A percentile compares a stretch with the other conserved stretches of the same genome.
These are phyloP conservation scores for Balamuthia mandrillaris DNA, from an alignment of 208 protist species.

Conservation along the genomic window DNA sequence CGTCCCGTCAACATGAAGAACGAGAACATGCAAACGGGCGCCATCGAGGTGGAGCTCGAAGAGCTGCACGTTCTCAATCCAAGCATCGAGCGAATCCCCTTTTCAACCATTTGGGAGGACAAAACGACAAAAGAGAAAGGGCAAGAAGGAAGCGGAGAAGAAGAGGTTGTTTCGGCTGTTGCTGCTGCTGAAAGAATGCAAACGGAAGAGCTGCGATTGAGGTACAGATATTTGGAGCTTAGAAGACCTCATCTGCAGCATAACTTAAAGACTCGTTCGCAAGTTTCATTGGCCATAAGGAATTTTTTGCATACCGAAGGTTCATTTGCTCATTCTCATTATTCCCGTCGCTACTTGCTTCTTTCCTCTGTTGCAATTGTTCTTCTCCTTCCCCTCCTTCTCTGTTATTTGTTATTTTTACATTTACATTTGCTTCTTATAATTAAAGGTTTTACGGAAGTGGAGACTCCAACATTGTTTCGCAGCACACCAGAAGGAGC, in stretches of 20 bases:
- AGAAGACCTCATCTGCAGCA: conserved; percentile 45
- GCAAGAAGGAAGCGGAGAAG: conserved; percentile 17
- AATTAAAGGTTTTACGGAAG: conserved; percentile 60
- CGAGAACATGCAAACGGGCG: conserved; percentile 29
- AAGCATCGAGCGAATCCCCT: background rate
- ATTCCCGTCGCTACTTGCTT: background rate
- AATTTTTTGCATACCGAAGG: conserved; percentile 35
- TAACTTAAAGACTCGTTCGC: conserved; percentile 57
- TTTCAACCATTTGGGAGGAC: conserved; percentile 31
- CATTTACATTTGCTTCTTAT: background rate
- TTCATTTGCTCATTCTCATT: no score
- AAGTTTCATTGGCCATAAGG: conserved; percentile 1
- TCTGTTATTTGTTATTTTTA: background rate
- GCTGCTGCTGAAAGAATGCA: background rate
- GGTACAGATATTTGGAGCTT: conserved; percentile 66
- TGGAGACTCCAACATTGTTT: conserved; percentile 76
- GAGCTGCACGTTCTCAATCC: conserved; percentile 2
- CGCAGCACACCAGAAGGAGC: conserved; percentile 76
- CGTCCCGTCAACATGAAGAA: conserved; percentile 35
- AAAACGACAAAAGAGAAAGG: background rate
- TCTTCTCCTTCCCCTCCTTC: background rate
- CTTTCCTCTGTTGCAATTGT: background rate
- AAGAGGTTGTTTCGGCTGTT: background rate
- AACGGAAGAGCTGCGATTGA: conserved; percentile 13
- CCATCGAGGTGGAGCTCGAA: conserved; percentile 15